A percentile compares a stretch with the other conserved stretches of the same genome.
phyloP scores from a whole-genome alignment of 495 filamentous ascomycete genomes.

The Monascus purpureus region DNA sequence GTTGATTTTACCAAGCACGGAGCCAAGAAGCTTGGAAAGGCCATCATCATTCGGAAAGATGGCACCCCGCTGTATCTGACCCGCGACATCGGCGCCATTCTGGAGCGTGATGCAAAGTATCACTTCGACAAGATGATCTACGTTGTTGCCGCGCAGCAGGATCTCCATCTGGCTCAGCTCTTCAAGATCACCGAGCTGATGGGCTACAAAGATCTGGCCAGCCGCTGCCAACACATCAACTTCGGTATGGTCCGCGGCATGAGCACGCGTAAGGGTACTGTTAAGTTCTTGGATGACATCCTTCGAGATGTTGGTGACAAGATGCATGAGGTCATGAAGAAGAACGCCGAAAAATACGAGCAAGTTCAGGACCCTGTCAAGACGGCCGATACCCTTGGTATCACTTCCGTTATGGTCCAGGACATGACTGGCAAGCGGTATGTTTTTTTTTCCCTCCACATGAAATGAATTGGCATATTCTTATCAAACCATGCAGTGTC shows the following conservation, averaged over 20 bases:
- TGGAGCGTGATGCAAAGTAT: slow-evolving; percentile 48
- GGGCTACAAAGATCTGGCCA: slow-evolving; percentile 46
- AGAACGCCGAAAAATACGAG: slow-evolving; percentile 48
- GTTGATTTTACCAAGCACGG: slow-evolving; percentile 72
- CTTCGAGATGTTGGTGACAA: slow-evolving; percentile 48
- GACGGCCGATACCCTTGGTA: slow-evolving; percentile 43
- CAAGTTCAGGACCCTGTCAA: slow-evolving; percentile 48
- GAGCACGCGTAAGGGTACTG: slow-evolving; percentile 55
- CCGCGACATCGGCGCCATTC: slow-evolving; percentile 54
- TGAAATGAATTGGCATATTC: not conserved
- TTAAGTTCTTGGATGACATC: slow-evolving; percentile 58
- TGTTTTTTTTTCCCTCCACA: slow-evolving; percentile 6
- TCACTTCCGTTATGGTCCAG: slow-evolving; percentile 58
- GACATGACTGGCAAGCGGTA: slow-evolving; percentile 58
- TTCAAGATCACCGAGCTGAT: slow-evolving; percentile 60
- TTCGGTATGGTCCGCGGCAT: slow-evolving; percentile 63
- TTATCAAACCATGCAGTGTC: slow-evolving; percentile 24
- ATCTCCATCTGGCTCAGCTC: slow-evolving; percentile 56
- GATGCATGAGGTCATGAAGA: slow-evolving; percentile 61
- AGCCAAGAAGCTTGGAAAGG: slow-evolving; percentile 54
- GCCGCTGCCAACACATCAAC: slow-evolving; percentile 54
- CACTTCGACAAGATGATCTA: slow-evolving; percentile 68
- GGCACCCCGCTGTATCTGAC: slow-evolving; percentile 59
- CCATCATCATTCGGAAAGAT: slow-evolving; percentile 52
- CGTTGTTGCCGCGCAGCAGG: slow-evolving; percentile 56